Evolutionary conservation across 140 eudicot genomes (phyloP), one percentile per base, ranked within the genome.

Genomic region (Oenanthe javanica): DNA sequence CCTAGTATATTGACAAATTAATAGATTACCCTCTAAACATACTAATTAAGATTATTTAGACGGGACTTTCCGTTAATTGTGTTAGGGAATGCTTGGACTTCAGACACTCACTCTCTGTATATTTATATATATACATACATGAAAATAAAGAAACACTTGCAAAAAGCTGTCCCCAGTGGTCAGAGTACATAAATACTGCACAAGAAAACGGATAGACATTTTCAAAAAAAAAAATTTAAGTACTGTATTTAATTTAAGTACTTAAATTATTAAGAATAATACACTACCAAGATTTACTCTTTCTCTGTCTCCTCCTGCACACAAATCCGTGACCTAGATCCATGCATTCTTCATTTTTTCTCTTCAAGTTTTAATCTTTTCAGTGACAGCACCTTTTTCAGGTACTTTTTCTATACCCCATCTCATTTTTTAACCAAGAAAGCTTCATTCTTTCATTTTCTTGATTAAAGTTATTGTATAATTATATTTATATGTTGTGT

Each of bases 281-380:
- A 59, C 67, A 59, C 43, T 66, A 27, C 72, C 72, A 25, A 66
- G 72, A 66, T 66, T 72, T 19, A 72, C 76, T 42, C 76, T 69
- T 12, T 31, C 36, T 31, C 36, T 31, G 36, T 70, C 49, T 72
- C 36, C 77, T 21, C 25, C 52, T 43, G 51, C n/a, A 72, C 77
- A 72, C 77, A 72, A 72, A 72, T 72, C 77, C 77, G 25, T 42
- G 77, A 72, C 77, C 77, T 43, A 72, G 77, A 72, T 72, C 77
- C 77, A 72, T 72, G 77, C 77, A 72, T 72, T 72, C 31, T 46
- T 72, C 48, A 21, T 45, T 7, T 21, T 21, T 25, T 36, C 46
- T 19, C 23, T 0, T 38, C 49, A 67, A 67, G 73, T 38, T 71
- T 15, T 0, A 71, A 71, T 42, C 51, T 40, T 61, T 71, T 71